Base-by-base conservation (phyloP, 192 early-diverging fungal genomes). In the Paraglomus brasilianum region DNA sequence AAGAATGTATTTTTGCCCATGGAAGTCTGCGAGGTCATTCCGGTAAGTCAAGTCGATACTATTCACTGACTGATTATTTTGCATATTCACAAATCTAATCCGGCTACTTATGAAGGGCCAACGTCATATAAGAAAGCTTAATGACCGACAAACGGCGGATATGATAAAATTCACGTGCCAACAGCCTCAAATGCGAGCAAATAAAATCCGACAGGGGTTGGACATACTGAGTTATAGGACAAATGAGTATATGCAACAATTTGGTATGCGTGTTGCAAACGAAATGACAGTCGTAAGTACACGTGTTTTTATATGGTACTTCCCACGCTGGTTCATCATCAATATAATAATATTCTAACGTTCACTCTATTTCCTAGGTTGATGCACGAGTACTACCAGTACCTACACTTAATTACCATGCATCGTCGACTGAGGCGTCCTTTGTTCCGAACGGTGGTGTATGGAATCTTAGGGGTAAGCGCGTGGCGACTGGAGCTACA, bases 101-200 rank as follows among this genome's bases (percentile, higher is more conserved):
- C 30, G 30, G 3, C 30, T 30, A 30, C 1, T 19, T 70, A 15
- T 17, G 48, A 64, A 87, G 57, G 94, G 93, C 53, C 94, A 95
- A 79, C 85, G 93, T 47, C 87, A 92, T 72, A 77, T 87, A 70
- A 82, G 90, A 66, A 94, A 94, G 71, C 75, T 96, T 43, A 87
- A 92, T 69, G 92, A 95, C 55, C 77, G 76, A 39, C 89, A 95
- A 81, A 96, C 95, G 0, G 90, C 93, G 0, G 94, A 98, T 70
- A 96, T 98, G 95, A 95, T 98, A 72, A 92, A 87, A 39, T 93
- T 92, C 72, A 94, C 94, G 0, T 94, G 92, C 72, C 88, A 91
- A 75, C 83, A 81, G 39, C 96, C 96, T 0, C 81, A 85, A 53
- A 83, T 92, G n/a, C 91, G 95, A 59, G 85, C 86, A 62, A 84